phyloP scores from a whole-genome alignment of 768 basidiomycete genomes.

The Boletus insuetus region DNA sequence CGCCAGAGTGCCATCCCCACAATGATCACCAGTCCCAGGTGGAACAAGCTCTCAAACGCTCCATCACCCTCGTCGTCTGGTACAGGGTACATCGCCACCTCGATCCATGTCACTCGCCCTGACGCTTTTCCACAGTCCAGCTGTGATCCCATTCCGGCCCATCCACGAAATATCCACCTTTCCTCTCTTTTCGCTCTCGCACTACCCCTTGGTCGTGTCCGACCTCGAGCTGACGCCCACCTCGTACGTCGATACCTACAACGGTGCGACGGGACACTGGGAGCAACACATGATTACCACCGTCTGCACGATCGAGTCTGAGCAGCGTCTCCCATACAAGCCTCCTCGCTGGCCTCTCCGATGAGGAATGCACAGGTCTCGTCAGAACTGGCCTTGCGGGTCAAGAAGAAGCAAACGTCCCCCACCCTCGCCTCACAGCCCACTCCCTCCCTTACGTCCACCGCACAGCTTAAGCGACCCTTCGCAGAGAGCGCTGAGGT shows the following conservation, averaged over 20 bases:
- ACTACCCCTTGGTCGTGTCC: slow-evolving; percentile 47
- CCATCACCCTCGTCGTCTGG: slow-evolving; percentile 68
- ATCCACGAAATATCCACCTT: slow-evolving; percentile 59
- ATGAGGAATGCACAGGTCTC: slow-evolving; percentile 57
- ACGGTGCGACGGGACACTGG: slow-evolving; percentile 55
- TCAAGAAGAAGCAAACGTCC: slow-evolving; percentile 17
- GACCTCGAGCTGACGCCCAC: slow-evolving; percentile 51
- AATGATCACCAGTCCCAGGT: slow-evolving; percentile 31
- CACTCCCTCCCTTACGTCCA: slow-evolving; percentile 4
- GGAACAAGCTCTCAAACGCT: slow-evolving; percentile 43
- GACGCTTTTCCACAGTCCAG: slow-evolving; percentile 37
- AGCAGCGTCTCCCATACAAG: slow-evolving; percentile 64
- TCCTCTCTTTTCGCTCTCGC: slow-evolving; percentile 60
- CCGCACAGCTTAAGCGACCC: slow-evolving; percentile 27
- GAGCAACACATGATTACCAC: slow-evolving; percentile 61
- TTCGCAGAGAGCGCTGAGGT: slow-evolving; percentile 21
- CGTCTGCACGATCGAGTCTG: slow-evolving; percentile 55
- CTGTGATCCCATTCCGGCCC: slow-evolving; percentile 52
- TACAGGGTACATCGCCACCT: slow-evolving; percentile 46
- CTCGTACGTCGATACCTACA: slow-evolving; percentile 63
- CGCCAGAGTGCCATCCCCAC: slow-evolving; percentile 8
- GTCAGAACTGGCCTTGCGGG: slow-evolving; percentile 53
- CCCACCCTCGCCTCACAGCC: background rate
- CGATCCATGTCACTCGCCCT: background rate
- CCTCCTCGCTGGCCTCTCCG: slow-evolving; percentile 53